phyloP scores from a whole-genome alignment of 1,284 basidiomycete species.

The Puccinia horiana region DNA sequence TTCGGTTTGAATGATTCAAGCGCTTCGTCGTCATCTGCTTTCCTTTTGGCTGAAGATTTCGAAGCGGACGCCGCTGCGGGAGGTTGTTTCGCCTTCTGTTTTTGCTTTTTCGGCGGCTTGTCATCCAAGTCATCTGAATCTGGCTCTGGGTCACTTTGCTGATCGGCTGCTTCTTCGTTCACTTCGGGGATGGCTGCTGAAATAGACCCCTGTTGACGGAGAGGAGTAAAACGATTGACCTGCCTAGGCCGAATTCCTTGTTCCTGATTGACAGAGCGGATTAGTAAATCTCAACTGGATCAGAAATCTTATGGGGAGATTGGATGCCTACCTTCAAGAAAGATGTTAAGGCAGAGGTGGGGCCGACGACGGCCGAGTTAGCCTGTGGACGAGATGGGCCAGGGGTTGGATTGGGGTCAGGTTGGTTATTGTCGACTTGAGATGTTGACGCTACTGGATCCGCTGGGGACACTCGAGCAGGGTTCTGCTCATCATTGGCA shows the following conservation, averaged over 20 bases:
- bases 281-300: neutral
- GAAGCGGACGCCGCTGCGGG: neutral
- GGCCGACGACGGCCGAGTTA: slow-evolving; percentile 69
- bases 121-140: slow-evolving; percentile 36
- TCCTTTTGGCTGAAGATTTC: neutral
- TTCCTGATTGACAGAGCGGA: slow-evolving; percentile 63
- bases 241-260: slow-evolving; percentile 67
- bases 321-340: slow-evolving; percentile 69
- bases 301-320: slow-evolving; percentile 57
- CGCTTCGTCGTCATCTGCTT: neutral
- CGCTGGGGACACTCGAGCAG: neutral
- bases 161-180: slow-evolving; percentile 41
- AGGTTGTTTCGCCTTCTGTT: neutral
- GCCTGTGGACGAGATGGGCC: slow-evolving; percentile 49
- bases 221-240: slow-evolving; percentile 53
- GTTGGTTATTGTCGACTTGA: neutral
- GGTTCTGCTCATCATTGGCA: neutral
- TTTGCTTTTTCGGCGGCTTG: neutral
- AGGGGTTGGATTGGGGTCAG: neutral
- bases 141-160: slow-evolving; percentile 41
- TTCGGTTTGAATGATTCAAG: slow-evolving; percentile 18
- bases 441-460: neutral
- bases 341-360: slow-evolving; percentile 85
- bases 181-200: slow-evolving; percentile 60
- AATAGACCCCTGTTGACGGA: slow-evolving; percentile 54